These are phyloP conservation scores for Benincasa hispida DNA, from an alignment of 306 rosid genomes.

Conservation along the genomic window DNA sequence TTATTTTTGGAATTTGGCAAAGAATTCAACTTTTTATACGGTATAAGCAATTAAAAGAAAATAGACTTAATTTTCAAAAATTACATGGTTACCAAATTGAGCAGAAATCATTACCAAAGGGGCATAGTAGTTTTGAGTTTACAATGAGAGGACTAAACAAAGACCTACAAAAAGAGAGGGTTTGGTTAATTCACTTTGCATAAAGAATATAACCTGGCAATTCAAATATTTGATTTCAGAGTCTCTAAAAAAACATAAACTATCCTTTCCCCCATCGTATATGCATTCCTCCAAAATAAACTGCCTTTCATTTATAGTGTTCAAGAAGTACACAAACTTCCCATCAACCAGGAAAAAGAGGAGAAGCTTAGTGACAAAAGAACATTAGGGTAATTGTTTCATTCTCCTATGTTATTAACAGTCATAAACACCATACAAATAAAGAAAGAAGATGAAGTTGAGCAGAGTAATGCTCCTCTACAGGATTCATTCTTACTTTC, in stretches of 20 bases:
- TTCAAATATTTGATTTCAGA: background rate
- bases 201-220: background rate
- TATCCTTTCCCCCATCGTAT: background rate
- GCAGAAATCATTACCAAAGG: too few relatives aligned
- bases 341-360: background rate
- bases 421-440: background rate
- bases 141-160: background rate
- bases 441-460: background rate
- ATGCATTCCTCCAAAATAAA: background rate
- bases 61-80: too few relatives aligned
- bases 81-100: too few relatives aligned
- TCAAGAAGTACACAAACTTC: background rate
- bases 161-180: background rate
- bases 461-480: slow-evolving; percentile 4
- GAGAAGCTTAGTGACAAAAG: background rate
- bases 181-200: background rate
- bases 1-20: too few relatives aligned
- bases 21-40: too few relatives aligned
- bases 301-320: background rate
- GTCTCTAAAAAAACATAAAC: background rate
- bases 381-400: background rate
- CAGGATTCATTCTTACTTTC: background rate
- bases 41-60: too few relatives aligned
- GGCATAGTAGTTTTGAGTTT: background rate
- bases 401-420: background rate